These are phyloP conservation scores for Emydomyces testavorans DNA, from an alignment of 2,329 filamentous ascomycete species.

Conservation along the genomic window DNA sequence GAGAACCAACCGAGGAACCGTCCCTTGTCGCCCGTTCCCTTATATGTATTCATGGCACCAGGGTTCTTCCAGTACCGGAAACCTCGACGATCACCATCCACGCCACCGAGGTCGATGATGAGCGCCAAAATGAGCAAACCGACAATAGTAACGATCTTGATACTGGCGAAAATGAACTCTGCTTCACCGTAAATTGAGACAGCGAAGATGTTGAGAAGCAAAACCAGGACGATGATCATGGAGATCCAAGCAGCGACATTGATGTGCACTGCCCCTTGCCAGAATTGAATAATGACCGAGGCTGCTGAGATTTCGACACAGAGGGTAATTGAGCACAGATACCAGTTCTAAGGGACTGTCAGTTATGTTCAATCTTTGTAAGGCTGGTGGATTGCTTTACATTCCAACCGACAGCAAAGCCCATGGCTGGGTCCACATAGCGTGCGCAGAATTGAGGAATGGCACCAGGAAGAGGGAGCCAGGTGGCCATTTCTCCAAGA, in stretches of 20 bases:
- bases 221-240: slow-evolving; percentile 47
- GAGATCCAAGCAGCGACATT: slow-evolving; percentile 36
- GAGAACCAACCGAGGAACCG: slow-evolving; percentile 52
- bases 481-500: slow-evolving; percentile 40
- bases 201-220: slow-evolving; percentile 51
- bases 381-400: slow-evolving; percentile 44
- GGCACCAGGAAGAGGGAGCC: slow-evolving; percentile 40
- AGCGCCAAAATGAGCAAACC: slow-evolving; percentile 39
- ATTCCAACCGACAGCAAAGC: slow-evolving; percentile 40
- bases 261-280: slow-evolving; percentile 35
- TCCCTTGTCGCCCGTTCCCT: slow-evolving; percentile 47
- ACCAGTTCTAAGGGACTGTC: slow-evolving; percentile 23
- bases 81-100: slow-evolving; percentile 48
- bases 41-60: slow-evolving; percentile 55
- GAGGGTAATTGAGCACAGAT: slow-evolving; percentile 25
- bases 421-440: slow-evolving; percentile 39
- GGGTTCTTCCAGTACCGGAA: slow-evolving; percentile 60
- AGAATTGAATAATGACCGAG: slow-evolving; percentile 52
- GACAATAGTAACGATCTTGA: slow-evolving; percentile 42
- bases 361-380: slow-evolving; percentile 54
- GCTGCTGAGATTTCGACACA: slow-evolving; percentile 51
- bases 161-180: slow-evolving; percentile 42
- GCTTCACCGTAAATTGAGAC: slow-evolving; percentile 40
- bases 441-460: slow-evolving; percentile 37
- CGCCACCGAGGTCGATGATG: slow-evolving; percentile 51